Evolutionary conservation across 116 monocot genomes (phyloP).

Genomic region (Cymodocea nodosa): DNA sequence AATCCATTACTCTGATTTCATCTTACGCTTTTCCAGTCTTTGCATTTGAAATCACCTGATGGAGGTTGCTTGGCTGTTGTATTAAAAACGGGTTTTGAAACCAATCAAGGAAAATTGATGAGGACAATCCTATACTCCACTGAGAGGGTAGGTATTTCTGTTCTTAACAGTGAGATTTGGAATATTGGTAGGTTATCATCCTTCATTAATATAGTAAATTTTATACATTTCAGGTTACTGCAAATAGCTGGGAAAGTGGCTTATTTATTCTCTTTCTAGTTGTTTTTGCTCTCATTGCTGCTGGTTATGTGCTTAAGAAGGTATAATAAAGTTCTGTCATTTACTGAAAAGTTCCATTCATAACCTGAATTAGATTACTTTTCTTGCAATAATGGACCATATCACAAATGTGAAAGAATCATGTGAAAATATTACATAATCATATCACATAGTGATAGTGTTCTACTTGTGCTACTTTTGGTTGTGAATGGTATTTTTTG

Average conservation of each 20-base stretch:
- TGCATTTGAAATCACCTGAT: slow-evolving; percentile 81
- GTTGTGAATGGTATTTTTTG: no score
- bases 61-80: slow-evolving; percentile 95
- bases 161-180: neutral
- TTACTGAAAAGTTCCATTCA: neutral
- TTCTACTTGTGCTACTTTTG: no score
- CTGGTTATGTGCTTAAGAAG: slow-evolving; percentile 98
- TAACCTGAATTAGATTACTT: no score
- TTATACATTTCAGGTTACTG: slow-evolving; percentile 66
- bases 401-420: no score
- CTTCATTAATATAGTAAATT: neutral
- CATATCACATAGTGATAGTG: no score
- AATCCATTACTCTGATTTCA: slow-evolving; percentile 7
- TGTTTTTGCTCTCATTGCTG: slow-evolving; percentile 94
- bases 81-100: slow-evolving; percentile 86
- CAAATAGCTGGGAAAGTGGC: slow-evolving; percentile 98
- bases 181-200: neutral
- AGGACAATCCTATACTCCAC: slow-evolving; percentile 96
- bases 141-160: slow-evolving; percentile 52
- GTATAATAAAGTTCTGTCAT: slow-evolving; percentile 11
- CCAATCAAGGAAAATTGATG: slow-evolving; percentile 98
- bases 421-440: no score
- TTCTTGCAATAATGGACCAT: no score
- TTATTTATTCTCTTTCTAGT: slow-evolving; percentile 92
- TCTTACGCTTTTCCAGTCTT: slow-evolving; percentile 34